phyloP scores from a whole-genome alignment of 345 rosid species.

The Angophora floribunda region DNA sequence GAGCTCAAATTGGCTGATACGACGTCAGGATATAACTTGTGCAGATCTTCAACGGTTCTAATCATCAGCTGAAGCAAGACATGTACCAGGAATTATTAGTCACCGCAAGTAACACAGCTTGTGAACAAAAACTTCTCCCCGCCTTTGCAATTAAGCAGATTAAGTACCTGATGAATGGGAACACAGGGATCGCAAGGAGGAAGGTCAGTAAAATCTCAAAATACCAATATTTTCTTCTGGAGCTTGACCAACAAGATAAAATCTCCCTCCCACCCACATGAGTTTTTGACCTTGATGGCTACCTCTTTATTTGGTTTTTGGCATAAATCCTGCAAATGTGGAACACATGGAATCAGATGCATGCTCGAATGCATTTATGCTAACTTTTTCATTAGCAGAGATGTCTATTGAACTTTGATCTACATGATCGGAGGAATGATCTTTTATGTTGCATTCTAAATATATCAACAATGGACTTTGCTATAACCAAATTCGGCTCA shows the following conservation, averaged over 20 bases:
- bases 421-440: background rate
- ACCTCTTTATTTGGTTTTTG: background rate
- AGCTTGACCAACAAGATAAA: constrained; percentile 18
- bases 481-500: background rate
- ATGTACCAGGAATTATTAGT: background rate
- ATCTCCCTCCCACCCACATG: background rate
- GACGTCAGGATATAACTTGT: constrained; percentile 16
- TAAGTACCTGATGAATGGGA: constrained; percentile 12
- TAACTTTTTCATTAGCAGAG: background rate
- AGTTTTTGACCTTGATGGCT: background rate
- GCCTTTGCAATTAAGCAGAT: background rate
- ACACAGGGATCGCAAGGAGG: constrained; percentile 13
- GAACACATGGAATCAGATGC: background rate
- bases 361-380: background rate
- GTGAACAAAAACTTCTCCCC: background rate
- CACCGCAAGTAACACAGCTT: background rate
- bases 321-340: background rate
- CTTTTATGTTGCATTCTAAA: background rate
- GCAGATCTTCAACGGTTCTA: constrained; percentile 17
- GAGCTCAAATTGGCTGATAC: background rate
- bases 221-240: constrained; percentile 18
- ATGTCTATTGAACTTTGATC: background rate
- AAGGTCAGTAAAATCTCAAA: constrained; percentile 20
- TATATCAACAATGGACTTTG: background rate
- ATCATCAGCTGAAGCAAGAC: constrained; percentile 7